These are phyloP conservation scores for Sicyos baderoa DNA, from an alignment of 306 rosid species.

Conservation along the genomic window DNA sequence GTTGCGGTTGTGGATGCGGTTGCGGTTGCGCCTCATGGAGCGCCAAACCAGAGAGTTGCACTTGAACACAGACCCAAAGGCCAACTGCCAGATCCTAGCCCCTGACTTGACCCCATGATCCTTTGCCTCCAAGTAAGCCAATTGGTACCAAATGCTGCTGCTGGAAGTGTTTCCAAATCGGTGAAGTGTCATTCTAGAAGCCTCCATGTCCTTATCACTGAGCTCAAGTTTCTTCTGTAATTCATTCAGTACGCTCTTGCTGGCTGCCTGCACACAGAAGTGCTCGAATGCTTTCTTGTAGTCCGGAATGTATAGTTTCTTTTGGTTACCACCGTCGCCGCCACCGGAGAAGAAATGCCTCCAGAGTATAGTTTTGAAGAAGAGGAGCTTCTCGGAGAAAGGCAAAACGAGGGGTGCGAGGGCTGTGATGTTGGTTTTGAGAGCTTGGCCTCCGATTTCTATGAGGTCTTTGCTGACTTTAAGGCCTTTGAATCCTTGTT, in stretches of 20 bases:
- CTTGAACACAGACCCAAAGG: constrained; percentile 93
- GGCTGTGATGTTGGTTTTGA: constrained; percentile 90
- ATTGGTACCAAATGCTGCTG: constrained; percentile 90
- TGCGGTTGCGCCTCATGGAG: constrained; percentile 46
- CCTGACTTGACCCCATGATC: constrained; percentile 54
- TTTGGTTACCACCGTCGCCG: constrained; percentile 33
- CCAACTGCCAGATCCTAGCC: constrained; percentile 85
- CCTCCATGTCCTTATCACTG: constrained; percentile 70
- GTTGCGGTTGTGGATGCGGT: no score
- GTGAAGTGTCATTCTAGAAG: constrained; percentile 76
- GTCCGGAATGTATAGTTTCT: constrained; percentile 85
- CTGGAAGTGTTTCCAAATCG: constrained; percentile 94
- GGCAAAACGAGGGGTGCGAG: constrained; percentile 87
- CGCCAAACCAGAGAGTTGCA: constrained; percentile 87
- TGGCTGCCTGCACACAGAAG: constrained; percentile 83
- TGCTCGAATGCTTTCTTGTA: constrained; percentile 89
- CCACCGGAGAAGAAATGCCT: constrained; percentile 43
- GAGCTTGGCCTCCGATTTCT: constrained; percentile 91
- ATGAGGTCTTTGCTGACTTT: constrained; percentile 80
- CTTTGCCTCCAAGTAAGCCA: constrained; percentile 86
- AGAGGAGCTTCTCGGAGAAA: constrained; percentile 76
- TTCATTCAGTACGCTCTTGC: constrained; percentile 67
- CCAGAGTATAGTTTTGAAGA: constrained; percentile 61
- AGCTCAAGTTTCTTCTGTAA: constrained; percentile 79
- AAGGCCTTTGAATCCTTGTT: constrained; percentile 61